A percentile compares a stretch with the other conserved stretches of the same genome.
phyloP scores from a whole-genome alignment of 2,329 filamentous ascomycete genomes.

The Cytospora piceicola region DNA sequence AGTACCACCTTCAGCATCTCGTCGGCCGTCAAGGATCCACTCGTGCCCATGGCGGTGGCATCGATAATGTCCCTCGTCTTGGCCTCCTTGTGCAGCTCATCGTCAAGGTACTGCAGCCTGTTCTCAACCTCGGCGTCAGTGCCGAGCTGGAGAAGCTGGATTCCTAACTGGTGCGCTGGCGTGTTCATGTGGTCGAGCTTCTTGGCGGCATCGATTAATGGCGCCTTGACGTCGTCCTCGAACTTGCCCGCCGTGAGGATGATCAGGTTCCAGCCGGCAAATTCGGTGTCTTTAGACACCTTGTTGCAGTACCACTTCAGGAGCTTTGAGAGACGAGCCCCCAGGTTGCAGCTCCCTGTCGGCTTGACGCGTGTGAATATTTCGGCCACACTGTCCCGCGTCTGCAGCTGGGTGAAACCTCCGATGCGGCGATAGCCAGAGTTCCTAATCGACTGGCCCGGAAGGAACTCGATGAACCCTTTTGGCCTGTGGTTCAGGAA shows the following conservation, averaged over 20 bases:
- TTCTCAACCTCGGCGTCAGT: constrained; percentile 23
- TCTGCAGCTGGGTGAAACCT: constrained; percentile 34
- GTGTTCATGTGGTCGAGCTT: constrained; percentile 30
- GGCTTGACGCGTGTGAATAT: constrained; percentile 36
- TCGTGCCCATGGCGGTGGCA: constrained; percentile 18
- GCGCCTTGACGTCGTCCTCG: constrained; percentile 30
- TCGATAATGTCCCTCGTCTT: constrained; percentile 31
- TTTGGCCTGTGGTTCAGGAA: constrained; percentile 75
- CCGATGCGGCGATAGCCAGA: constrained; percentile 67
- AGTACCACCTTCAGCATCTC: constrained; percentile 32
- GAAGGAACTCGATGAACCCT: constrained; percentile 39
- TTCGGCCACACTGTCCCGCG: constrained; percentile 34
- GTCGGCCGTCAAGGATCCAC: constrained; percentile 23
- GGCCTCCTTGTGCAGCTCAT: constrained; percentile 31
- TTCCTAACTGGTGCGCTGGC: constrained; percentile 31
- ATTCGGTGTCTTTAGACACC: constrained; percentile 35
- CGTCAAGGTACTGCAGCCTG: constrained; percentile 31
- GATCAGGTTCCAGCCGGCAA: constrained; percentile 36
- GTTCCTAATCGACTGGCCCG: constrained; percentile 45
- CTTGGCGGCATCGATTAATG: constrained; percentile 27
- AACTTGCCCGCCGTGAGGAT: constrained; percentile 35
- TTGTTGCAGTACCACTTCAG: constrained; percentile 37
- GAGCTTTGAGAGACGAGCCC: constrained; percentile 34
- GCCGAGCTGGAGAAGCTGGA: constrained; percentile 33
- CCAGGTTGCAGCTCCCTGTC: constrained; percentile 36